Evolutionary conservation across 495 filamentous ascomycete species (phyloP), one percentile per base, ranked within the genome.

Genomic region (Podospora anserina): DNA sequence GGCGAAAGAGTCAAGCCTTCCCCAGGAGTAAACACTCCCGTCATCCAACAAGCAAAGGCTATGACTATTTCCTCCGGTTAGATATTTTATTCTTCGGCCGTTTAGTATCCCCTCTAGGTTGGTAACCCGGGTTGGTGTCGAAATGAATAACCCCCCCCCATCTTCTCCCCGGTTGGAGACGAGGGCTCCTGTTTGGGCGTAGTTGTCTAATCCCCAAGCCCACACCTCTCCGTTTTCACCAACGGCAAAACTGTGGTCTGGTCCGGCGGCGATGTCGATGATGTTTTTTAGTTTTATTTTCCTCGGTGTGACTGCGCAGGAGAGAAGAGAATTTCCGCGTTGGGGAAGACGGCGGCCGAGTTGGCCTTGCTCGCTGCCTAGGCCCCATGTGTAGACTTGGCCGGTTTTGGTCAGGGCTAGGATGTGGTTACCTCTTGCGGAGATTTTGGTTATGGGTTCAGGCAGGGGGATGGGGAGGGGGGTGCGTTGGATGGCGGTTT

Each of bases 191-290:
- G 61, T 63, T n/a, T 63, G 61, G 16, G 15, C 61, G 15, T 19
- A 63, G 18, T 63, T 63, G 23, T 63, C 34, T 16, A 63, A 32
- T 4, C 61, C 61, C 61, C 61, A 63, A 6, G 3, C 61, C 16
- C 20, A 63, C 3, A 63, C 61, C 16, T 26, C 27, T 20, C 61
- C 61, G 30, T 63, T n/a, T 7, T n/a, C 4, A 6, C 9, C 28
- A 11, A 63, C n/a, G 4, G 61, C 61, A 63, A 63, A 63, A 23
- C 28, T 19, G 32, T 63, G 61, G 19, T 63, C 28, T 9, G 61
- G 18, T 13, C 61, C 61, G 34, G 61, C 6, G 15, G 19, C 27
- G 15, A 63, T 49, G 18, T 63, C 61, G 13, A 19, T n/a, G 13
- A 63, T 49, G 11, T 23, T 49, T 23, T 23, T 63, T 16, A 63